Conservation (phyloP, 257 asterid genomes). For the Nicotiana tabacum region DNA sequence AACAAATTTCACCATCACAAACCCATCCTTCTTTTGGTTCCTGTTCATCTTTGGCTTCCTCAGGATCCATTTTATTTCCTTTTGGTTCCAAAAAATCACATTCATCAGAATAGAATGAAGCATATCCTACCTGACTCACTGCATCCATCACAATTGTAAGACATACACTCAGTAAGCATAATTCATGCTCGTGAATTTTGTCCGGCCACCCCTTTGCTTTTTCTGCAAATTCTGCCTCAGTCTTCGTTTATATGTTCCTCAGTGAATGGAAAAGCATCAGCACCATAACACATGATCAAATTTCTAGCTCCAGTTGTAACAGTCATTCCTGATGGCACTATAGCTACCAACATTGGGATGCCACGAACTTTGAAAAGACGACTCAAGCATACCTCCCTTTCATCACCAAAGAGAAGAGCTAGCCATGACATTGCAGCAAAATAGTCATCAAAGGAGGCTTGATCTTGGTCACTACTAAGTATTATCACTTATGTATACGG, state of each 20-base stretch:
- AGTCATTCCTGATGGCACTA: slow-evolving; percentile 63
- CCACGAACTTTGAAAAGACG: slow-evolving; percentile 56
- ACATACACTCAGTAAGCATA: slow-evolving; percentile 34
- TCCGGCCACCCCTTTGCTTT: slow-evolving; percentile 68
- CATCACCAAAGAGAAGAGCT: slow-evolving; percentile 62
- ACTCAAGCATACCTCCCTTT: slow-evolving; percentile 40
- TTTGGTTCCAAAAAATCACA: slow-evolving; percentile 69
- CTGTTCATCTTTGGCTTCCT: neutral
- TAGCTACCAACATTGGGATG: slow-evolving; percentile 67
- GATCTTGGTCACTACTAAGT: slow-evolving; percentile 69
- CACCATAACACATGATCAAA: slow-evolving; percentile 45
- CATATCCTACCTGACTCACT: slow-evolving; percentile 45
- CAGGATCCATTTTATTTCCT: slow-evolving; percentile 1
- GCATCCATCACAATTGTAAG: slow-evolving; percentile 54
- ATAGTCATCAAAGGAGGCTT: slow-evolving; percentile 53
- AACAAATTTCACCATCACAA: slow-evolving; percentile 48
- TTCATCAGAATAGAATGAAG: slow-evolving; percentile 51
- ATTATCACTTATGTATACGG: no score
- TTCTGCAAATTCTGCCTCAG: slow-evolving; percentile 44
- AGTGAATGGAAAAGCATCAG: slow-evolving; percentile 71
- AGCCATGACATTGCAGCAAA: slow-evolving; percentile 82
- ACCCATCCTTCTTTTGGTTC: slow-evolving; percentile 33
- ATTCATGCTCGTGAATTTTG: slow-evolving; percentile 53
- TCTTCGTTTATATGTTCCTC: slow-evolving; percentile 57
- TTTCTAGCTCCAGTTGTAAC: slow-evolving; percentile 53